phyloP scores from a whole-genome alignment of 2,329 filamentous ascomycete species.

The Fusarium piperis region DNA sequence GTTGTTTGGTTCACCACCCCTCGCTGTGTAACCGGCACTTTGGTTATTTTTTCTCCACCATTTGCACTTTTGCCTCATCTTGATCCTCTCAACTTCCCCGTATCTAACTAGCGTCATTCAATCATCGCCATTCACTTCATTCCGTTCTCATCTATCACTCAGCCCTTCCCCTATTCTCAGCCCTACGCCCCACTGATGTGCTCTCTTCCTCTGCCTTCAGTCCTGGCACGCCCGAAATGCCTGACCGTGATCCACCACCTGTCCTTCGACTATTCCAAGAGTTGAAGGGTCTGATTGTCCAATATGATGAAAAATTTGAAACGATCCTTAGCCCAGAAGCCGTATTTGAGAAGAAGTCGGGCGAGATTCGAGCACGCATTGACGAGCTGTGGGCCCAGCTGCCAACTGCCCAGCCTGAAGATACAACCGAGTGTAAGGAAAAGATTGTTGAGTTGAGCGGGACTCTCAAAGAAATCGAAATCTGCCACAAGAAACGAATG shows the following conservation, averaged over 20 bases:
- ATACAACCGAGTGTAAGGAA: not conserved
- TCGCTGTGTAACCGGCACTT: not conserved
- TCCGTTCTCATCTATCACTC: not conserved
- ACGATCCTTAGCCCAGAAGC: not conserved
- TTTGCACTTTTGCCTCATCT: not conserved
- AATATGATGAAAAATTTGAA: not conserved
- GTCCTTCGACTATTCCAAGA: not conserved
- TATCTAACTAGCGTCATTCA: not conserved
- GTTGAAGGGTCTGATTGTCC: slow-evolving; percentile 7
- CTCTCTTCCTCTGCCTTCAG: not conserved
- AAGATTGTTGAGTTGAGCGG: not conserved
- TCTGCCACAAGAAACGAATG: not conserved
- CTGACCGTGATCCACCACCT: not conserved
- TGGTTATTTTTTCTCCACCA: not conserved
- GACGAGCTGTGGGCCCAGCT: not conserved
- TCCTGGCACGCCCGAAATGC: not conserved
- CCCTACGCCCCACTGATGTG: not conserved
- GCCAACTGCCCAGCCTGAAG: not conserved
- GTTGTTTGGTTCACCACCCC: not conserved
- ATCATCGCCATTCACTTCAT: accelerated
- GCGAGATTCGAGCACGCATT: not conserved
- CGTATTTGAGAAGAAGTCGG: not conserved
- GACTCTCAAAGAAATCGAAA: slow-evolving; percentile 14
- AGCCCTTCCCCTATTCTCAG: not conserved
- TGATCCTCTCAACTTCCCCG: not conserved